A percentile compares a stretch with the other conserved stretches of the same genome.
phyloP scores from a whole-genome alignment of 148 eudicot genomes.

The Rhododendron henanense region DNA sequence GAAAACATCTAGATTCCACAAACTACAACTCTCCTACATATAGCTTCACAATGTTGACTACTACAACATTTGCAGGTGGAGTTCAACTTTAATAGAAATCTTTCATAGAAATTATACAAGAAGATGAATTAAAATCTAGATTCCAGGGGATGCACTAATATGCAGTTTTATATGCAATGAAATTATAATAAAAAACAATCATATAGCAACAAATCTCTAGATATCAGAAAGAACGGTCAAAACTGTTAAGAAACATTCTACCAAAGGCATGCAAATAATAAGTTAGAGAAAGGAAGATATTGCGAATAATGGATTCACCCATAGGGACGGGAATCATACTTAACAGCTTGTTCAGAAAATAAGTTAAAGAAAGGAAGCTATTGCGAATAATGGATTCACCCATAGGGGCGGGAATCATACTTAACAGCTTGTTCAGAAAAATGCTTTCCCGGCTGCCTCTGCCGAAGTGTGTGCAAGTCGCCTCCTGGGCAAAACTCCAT shows the following conservation, averaged over 20 bases:
- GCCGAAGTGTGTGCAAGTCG: conserved; percentile 13
- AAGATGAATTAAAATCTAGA: neutral
- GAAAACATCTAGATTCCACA: neutral
- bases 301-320: neutral
- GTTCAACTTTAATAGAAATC: neutral
- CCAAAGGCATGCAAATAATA: neutral
- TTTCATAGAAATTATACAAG: neutral
- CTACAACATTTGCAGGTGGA: neutral
- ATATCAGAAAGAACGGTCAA: neutral
- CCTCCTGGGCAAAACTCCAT: conserved; percentile 16
- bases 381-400: neutral
- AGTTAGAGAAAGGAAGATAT: neutral
- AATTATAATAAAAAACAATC: neutral
- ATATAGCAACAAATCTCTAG: neutral
- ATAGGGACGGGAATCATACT: conserved; percentile 5
- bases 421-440: conserved; percentile 13
- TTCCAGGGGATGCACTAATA: neutral
- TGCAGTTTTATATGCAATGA: neutral
- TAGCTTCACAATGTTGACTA: neutral
- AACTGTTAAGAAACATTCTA: neutral
- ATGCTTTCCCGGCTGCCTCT: conserved; percentile 9
- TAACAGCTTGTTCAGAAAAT: conserved; percentile 12
- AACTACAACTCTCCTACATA: neutral
- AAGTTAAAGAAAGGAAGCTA: neutral
- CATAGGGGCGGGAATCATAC: neutral